phyloP scores from a whole-genome alignment of 495 filamentous ascomycete species.

The Astrocystis sublimbata region DNA sequence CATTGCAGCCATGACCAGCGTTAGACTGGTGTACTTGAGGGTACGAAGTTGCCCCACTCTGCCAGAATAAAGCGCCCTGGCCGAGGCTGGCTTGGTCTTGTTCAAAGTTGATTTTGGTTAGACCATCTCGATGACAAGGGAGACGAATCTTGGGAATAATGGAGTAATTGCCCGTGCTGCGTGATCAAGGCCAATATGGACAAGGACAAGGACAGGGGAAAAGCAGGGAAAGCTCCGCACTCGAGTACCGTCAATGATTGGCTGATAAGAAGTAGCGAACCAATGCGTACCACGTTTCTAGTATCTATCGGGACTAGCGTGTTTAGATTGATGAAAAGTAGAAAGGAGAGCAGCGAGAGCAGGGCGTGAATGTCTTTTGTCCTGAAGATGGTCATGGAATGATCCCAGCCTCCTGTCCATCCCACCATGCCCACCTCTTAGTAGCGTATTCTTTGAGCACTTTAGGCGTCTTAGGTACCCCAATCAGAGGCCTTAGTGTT shows the following conservation, averaged over 20 bases:
- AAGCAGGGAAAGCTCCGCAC: conserved; percentile 8
- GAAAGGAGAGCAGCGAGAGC: no score
- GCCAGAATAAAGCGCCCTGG: not conserved
- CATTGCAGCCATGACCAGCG: not conserved
- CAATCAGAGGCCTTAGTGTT: no score
- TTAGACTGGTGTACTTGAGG: not conserved
- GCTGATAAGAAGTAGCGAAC: conserved; percentile 7
- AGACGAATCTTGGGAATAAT: not conserved
- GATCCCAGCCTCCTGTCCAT: not conserved
- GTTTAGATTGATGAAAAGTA: no score
- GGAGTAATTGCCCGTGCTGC: conserved; percentile 11
- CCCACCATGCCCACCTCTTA: not conserved
- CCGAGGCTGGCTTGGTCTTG: no score
- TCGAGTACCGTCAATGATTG: conserved; percentile 1
- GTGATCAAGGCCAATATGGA: not conserved
- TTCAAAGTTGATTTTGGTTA: not conserved
- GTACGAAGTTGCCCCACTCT: no score
- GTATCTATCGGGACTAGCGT: conserved; percentile 14
- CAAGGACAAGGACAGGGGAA: conserved; percentile 14
- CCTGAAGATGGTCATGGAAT: no score
- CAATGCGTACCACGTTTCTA: conserved; percentile 1
- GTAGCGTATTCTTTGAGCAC: no score
- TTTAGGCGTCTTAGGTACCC: no score
- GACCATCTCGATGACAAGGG: not conserved
- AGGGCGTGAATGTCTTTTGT: not conserved